Evolutionary conservation across 2,329 filamentous ascomycete species (phyloP).

Genomic region (Eutypa lata): DNA sequence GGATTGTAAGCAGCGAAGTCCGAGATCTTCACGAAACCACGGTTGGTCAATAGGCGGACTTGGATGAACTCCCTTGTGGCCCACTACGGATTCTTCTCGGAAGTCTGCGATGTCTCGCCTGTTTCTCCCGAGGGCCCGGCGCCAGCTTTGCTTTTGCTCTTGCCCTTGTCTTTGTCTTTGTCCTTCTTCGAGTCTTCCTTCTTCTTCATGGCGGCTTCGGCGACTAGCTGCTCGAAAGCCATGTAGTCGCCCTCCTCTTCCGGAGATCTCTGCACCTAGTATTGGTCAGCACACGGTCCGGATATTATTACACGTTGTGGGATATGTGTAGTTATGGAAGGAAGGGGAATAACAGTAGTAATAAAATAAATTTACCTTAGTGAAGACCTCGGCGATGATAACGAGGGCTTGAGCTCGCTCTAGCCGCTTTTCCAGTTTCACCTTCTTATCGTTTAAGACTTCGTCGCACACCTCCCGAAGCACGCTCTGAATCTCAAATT

Average conservation of each 20-base stretch:
- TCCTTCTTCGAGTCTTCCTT: conserved; percentile 74
- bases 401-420: conserved; percentile 89
- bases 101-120: conserved; percentile 5
- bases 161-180: conserved; percentile 54
- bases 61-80: not conserved
- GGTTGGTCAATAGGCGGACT: not conserved
- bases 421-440: conserved; percentile 78
- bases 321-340: not conserved
- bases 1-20: not conserved
- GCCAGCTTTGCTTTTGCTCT: conserved; percentile 23
- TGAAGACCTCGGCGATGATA: conserved; percentile 84
- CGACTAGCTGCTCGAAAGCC: conserved; percentile 96
- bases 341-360: not conserved
- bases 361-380: conserved; percentile 59
- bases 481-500: conserved; percentile 97
- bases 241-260: conserved; percentile 99
- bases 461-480: conserved; percentile 90
- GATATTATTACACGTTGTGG: not conserved
- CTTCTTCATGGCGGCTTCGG: conserved; percentile 94
- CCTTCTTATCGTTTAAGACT: conserved; percentile 75
- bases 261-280: conserved; percentile 77
- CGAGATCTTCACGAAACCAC: not conserved
- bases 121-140: conserved; percentile 6
- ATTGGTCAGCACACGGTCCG: conserved; percentile 6
- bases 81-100: not conserved